phyloP scores from a whole-genome alignment of 2,329 filamentous ascomycete species.

The Phialophora chinensis region DNA sequence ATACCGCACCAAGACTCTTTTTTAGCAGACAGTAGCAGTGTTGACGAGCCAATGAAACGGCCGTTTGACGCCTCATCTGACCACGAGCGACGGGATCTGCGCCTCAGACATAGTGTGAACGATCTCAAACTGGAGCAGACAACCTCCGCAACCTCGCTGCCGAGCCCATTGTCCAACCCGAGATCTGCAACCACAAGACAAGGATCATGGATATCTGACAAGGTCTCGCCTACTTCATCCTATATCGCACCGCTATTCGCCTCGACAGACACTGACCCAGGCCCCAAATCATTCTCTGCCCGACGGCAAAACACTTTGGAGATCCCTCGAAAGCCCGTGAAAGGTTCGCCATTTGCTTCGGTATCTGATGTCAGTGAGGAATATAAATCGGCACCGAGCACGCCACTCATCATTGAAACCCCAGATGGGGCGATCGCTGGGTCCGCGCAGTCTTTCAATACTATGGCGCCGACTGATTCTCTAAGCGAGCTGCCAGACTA shows the following conservation, averaged over 20 bases:
- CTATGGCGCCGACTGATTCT: constrained; percentile 20
- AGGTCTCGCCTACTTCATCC: constrained; percentile 21
- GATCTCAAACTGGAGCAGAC: constrained; percentile 24
- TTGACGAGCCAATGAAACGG: constrained; percentile 31
- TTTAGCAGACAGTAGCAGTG: constrained; percentile 45
- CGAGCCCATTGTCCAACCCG: constrained; percentile 21
- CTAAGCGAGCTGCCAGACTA: constrained; percentile 5
- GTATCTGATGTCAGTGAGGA: constrained; percentile 48
- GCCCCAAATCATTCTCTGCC: not conserved
- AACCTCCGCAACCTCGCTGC: constrained; percentile 22
- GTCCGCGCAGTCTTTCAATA: constrained; percentile 16
- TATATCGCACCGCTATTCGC: constrained; percentile 1
- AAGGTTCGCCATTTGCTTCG: constrained; percentile 25
- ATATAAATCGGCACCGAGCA: constrained; percentile 54
- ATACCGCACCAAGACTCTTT: constrained; percentile 41
- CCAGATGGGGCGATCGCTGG: constrained; percentile 35
- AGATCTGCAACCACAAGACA: constrained; percentile 22
- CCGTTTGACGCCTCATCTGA: constrained; percentile 32
- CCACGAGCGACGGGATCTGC: constrained; percentile 34
- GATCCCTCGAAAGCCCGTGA: constrained; percentile 12
- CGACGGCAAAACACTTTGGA: constrained; percentile 15
- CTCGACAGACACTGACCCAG: constrained; percentile 3
- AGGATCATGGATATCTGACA: constrained; percentile 34
- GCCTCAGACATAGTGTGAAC: constrained; percentile 11
- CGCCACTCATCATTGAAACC: constrained; percentile 46